Evolutionary conservation across 164 flowering plant genomes (phyloP), one percentile per base, ranked within the genome.

Genomic region (Piper longum): DNA sequence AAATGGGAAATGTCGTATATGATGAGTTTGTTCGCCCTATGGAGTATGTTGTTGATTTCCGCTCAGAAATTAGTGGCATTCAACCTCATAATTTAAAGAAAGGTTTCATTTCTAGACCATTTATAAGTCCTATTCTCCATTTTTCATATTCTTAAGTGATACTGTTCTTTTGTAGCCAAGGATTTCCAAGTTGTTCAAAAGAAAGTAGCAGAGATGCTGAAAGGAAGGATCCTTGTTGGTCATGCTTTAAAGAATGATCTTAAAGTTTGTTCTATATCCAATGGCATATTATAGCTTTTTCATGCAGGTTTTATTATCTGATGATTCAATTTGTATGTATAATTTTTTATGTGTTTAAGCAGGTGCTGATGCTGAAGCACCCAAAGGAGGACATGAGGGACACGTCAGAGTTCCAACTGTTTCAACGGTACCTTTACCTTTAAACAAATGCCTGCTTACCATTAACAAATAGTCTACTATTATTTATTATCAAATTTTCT

Each of bases 191-290:
- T 60, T 63, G 97, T 77, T 66, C 98, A 92, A 76, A 81, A 69
- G 57, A 76, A 81, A 70, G 95, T 92, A 41, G 90, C 91, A 2
- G 93, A 88, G 67, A 62, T 89, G 75, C 76, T 88, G 12, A 84
- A 89, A 60, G 95, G 85, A 74, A 81, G 81, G 77, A 76, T 83
- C 74, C 90, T 92, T 75, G 95, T 89, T 13, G 97, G 98, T 26
- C 98, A 92, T 82, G 93, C 98, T 57, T 76, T 92, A 76, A 83
- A 61, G 65, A 85, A 89, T 78, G 97, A 92, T 79, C 83, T 92
- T 54, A 89, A 84, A 89, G 98, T 89, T 63, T 43, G 56, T 62
- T 40, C 8, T 63, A 9, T 60, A 41, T 55, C 19, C 11, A 43
- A 55, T 66, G 39, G 62, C 62, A 14, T 17, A 55, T 65, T 6